These are phyloP conservation scores for Neoboletus magnificus DNA, from an alignment of 768 basidiomycete species.

Conservation along the genomic window DNA sequence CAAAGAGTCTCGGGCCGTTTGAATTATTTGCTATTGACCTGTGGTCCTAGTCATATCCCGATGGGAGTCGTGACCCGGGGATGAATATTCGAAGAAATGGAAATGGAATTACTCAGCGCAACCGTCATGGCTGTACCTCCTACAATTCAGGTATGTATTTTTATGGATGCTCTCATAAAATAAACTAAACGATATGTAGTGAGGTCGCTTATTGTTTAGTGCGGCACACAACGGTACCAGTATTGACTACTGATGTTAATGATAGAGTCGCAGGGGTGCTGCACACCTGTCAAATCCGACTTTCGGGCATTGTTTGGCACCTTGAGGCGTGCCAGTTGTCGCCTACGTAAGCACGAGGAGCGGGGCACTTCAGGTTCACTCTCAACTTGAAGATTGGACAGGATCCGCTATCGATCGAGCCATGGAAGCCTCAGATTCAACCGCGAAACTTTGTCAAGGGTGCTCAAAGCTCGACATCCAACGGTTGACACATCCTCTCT, in stretches of 20 bases:
- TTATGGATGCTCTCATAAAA: not conserved
- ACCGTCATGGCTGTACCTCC: not conserved
- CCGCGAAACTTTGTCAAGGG: constrained; percentile 2
- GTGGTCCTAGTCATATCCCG: no score
- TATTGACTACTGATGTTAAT: not conserved
- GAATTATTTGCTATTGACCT: not conserved
- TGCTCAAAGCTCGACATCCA: constrained; percentile 8
- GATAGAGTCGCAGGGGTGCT: not conserved
- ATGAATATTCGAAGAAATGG: no score
- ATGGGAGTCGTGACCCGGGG: no score
- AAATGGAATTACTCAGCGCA: no score
- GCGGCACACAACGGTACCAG: not conserved
- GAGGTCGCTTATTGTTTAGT: no score
- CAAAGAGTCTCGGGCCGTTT: no score
- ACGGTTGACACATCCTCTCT: not conserved
- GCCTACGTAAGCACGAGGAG: not conserved
- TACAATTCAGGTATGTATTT: not conserved
- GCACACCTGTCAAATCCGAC: not conserved
- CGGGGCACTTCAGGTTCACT: no score
- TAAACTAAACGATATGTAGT: no score
- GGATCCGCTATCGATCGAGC: not conserved
- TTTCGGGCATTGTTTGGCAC: no score
- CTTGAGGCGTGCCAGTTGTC: no score
- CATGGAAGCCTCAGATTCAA: not conserved
- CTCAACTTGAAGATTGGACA: no score